Conservation (phyloP, 345 rosid genomes). For the Heritiera littoralis region DNA sequence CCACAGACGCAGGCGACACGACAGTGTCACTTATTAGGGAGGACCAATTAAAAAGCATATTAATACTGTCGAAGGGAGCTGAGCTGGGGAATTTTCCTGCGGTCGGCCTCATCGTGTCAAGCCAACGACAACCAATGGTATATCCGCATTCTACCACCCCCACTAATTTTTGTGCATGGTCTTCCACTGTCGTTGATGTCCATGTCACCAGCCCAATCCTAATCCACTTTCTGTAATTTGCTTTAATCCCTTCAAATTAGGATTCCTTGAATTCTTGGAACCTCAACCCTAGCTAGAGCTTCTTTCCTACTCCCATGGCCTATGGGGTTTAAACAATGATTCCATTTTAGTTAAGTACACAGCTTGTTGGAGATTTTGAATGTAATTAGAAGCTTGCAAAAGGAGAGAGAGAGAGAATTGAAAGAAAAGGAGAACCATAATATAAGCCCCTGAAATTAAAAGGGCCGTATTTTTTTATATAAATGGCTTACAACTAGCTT, state of each 20-base stretch:
- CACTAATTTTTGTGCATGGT: constrained; percentile 3
- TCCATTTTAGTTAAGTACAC: neutral
- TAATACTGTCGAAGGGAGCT: neutral
- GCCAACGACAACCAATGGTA: constrained; percentile 12
- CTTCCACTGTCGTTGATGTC: constrained; percentile 13
- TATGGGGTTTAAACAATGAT: neutral
- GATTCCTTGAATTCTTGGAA: neutral
- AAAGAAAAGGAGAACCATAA: neutral
- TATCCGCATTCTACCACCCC: neutral
- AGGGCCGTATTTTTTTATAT: too few species aligned
- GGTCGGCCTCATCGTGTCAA: constrained; percentile 27
- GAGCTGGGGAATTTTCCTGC: neutral
- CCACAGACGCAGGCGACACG: neutral
- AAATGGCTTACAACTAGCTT: neutral
- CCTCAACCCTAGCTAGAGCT: neutral
- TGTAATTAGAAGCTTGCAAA: neutral
- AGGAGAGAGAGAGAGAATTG: neutral
- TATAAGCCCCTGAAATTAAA: neutral
- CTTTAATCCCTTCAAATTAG: neutral
- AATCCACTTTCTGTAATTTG: constrained; percentile 20
- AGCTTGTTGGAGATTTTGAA: neutral
- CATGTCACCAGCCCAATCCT: constrained; percentile 38
- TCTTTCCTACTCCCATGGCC: neutral
- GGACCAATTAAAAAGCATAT: neutral
- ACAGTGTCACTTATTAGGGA: neutral